Percentiles rank a stretch among this genome's conserved stretches.
These are phyloP conservation scores for Peronospora belbahrii DNA, from an alignment of 352 stramenopile species.

Conservation along the genomic window DNA sequence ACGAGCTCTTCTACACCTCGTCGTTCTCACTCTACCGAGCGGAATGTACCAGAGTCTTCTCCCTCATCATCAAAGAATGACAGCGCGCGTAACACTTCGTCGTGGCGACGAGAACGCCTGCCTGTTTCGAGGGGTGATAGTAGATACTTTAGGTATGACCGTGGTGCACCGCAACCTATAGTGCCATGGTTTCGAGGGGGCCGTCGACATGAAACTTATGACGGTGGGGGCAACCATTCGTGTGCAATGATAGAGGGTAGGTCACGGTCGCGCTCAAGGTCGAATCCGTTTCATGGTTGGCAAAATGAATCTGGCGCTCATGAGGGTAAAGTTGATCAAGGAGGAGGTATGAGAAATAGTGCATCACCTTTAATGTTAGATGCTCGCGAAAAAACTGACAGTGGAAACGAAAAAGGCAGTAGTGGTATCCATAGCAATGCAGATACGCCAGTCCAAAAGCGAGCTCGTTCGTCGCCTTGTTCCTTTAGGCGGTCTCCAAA, in stretches of 20 bases:
- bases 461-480: slow-evolving; percentile 1
- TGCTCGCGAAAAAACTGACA: not conserved
- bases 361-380: not conserved
- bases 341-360: not conserved
- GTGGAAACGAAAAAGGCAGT: not conserved
- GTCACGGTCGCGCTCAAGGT: slow-evolving; percentile 17
- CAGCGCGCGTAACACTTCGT: slow-evolving; percentile 10
- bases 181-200: not conserved
- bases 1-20: slow-evolving; percentile 18
- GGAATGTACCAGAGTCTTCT: slow-evolving; percentile 13
- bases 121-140: slow-evolving; percentile 2
- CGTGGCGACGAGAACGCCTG: slow-evolving; percentile 14
- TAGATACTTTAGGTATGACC: slow-evolving; percentile 4
- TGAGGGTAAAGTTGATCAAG: not conserved
- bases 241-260: slow-evolving; percentile 4
- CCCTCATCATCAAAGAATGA: slow-evolving; percentile 14
- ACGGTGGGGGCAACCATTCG: slow-evolving; percentile 12
- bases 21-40: slow-evolving; percentile 34
- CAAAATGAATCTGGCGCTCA: slow-evolving; percentile 1
- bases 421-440: slow-evolving; percentile 1
- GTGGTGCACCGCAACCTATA: slow-evolving; percentile 1
- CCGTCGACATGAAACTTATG: slow-evolving; percentile 2
- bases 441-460: slow-evolving; percentile 1
- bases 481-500: slow-evolving; percentile 1
- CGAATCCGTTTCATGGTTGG: slow-evolving; percentile 5